Evolutionary conservation across 768 basidiomycete species (phyloP).

Genomic region (Podaxis mareebaensis): DNA sequence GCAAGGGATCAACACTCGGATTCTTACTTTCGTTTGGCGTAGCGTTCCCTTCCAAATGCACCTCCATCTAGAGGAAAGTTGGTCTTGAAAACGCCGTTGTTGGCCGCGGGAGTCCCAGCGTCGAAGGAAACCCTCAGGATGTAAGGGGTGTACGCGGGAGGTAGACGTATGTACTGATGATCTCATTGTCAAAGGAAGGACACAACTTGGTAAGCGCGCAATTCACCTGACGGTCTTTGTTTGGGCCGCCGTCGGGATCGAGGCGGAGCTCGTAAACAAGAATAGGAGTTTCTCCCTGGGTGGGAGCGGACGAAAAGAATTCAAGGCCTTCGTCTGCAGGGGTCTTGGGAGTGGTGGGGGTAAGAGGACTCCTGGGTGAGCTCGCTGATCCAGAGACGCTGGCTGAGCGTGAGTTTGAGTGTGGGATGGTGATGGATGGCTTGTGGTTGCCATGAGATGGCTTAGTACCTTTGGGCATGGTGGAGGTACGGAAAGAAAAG

Average conservation of each 20-base stretch:
- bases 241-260: constrained; percentile 89
- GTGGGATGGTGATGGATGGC: constrained; percentile 32
- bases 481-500: constrained; percentile 16
- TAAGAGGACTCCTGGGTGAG: constrained; percentile 20
- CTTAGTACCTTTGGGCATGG: constrained; percentile 27
- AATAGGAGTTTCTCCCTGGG: constrained; percentile 61
- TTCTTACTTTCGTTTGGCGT: constrained; percentile 74
- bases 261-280: constrained; percentile 85
- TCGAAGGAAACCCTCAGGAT: constrained; percentile 89
- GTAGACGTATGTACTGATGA: constrained; percentile 84
- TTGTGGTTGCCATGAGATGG: constrained; percentile 25
- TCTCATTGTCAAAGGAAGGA: constrained; percentile 15
- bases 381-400: not conserved
- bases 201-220: not conserved
- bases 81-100: constrained; percentile 91
- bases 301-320: constrained; percentile 69
- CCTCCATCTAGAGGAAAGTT: constrained; percentile 97
- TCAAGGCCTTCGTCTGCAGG: constrained; percentile 92
- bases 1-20: constrained; percentile 13
- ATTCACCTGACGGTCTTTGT: constrained; percentile 80
- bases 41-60: constrained; percentile 71
- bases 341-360: constrained; percentile 70
- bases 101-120: constrained; percentile 88
- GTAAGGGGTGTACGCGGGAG: constrained; percentile 87
- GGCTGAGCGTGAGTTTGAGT: constrained; percentile 14